Evolutionary conservation across 2,329 filamentous ascomycete genomes (phyloP).

Genomic region (Pseudogymnoascus sp.): DNA sequence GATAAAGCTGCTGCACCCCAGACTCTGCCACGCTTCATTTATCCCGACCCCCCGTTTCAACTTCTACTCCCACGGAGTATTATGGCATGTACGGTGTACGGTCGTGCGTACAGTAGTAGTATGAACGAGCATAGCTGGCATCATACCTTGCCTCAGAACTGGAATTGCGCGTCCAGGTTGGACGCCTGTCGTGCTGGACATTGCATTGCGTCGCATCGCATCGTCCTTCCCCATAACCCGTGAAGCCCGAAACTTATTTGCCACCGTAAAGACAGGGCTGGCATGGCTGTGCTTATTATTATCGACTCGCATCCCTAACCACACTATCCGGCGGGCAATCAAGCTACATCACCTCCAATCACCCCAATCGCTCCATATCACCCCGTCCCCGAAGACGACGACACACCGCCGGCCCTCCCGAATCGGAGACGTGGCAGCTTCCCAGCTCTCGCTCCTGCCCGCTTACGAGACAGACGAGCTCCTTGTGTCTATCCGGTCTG

Average conservation of each 20-base stretch:
- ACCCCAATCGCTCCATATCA: neutral
- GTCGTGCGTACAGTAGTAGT: neutral
- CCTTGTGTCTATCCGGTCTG: neutral
- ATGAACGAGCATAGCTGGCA: neutral
- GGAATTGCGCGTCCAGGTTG: neutral
- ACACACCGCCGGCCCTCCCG: neutral
- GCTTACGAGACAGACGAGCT: neutral
- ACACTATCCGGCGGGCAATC: neutral
- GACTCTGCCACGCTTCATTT: conserved; percentile 3
- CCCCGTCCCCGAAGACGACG: neutral
- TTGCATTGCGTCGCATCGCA: neutral
- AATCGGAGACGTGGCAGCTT: neutral
- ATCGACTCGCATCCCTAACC: neutral
- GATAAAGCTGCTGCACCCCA: neutral
- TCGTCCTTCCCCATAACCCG: neutral
- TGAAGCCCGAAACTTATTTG: neutral
- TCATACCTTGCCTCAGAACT: neutral
- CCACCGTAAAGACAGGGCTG: neutral
- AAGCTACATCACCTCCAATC: neutral
- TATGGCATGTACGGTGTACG: neutral
- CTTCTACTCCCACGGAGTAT: neutral
- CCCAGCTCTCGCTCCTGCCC: neutral
- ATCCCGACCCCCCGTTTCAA: neutral
- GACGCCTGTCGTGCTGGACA: neutral
- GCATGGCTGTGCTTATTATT: neutral